Percentiles rank a stretch among this genome's conserved stretches.
Evolutionary conservation across 2,329 filamentous ascomycete genomes (phyloP).

Genomic region (Aspergillus sp.): DNA sequence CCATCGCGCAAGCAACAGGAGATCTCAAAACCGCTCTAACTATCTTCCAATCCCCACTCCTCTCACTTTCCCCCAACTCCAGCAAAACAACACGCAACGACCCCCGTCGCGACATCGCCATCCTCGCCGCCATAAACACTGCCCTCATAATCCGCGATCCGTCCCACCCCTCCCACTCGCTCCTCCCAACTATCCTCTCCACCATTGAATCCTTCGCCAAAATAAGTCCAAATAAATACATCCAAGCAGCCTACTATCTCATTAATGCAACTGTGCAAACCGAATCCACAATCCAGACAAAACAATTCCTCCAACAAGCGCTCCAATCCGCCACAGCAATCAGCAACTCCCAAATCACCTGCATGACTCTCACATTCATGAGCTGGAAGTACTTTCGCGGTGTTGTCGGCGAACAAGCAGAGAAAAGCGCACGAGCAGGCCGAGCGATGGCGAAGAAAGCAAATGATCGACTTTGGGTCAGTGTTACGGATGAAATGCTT

Average conservation of each 20-base stretch:
- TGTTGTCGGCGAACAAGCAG: constrained; percentile 71
- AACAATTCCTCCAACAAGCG: constrained; percentile 68
- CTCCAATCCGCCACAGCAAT: constrained; percentile 63
- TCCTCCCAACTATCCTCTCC: constrained; percentile 56
- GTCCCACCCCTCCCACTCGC: constrained; percentile 49
- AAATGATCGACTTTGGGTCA: constrained; percentile 69
- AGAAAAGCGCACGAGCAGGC: constrained; percentile 67
- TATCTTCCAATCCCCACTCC: constrained; percentile 57
- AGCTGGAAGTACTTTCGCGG: constrained; percentile 73
- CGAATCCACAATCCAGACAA: constrained; percentile 67
- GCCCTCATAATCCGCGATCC: constrained; percentile 66
- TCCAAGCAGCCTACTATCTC: constrained; percentile 71
- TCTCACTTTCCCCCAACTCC: constrained; percentile 45
- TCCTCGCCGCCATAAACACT: constrained; percentile 59
- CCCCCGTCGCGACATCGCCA: constrained; percentile 56
- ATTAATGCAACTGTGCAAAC: constrained; percentile 62
- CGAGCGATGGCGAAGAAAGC: constrained; percentile 61
- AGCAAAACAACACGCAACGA: constrained; percentile 39
- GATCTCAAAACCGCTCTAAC: constrained; percentile 61
- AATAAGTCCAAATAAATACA: constrained; percentile 64
- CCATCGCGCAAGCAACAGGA: constrained; percentile 70
- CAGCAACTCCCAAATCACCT: constrained; percentile 71
- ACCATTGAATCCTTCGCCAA: constrained; percentile 61
- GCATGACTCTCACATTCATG: constrained; percentile 80
- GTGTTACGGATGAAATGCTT: constrained; percentile 72